phyloP scores from a whole-genome alignment of 2,329 filamentous ascomycete genomes.

The Ophiocordyceps camponoti-leonardi region DNA sequence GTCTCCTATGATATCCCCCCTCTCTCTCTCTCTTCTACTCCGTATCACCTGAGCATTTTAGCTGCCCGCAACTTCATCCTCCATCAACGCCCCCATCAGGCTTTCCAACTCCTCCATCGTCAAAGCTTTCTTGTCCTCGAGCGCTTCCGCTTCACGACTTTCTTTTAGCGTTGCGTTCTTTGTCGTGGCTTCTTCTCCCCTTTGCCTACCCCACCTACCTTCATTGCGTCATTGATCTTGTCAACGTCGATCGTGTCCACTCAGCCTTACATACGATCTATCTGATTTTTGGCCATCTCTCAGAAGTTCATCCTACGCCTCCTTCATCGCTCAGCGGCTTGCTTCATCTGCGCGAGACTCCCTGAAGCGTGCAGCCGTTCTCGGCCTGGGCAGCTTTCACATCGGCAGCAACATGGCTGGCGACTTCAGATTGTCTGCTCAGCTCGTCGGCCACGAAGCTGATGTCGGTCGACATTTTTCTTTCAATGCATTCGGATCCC shows the following conservation, averaged over 20 bases:
- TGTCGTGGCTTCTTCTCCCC: background rate
- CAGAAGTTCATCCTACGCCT: background rate
- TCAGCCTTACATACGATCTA: background rate
- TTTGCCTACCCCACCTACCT: background rate
- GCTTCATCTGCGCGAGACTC: background rate
- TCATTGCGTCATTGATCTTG: background rate
- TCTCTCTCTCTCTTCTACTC: background rate
- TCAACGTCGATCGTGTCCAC: background rate
- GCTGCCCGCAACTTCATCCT: no score
- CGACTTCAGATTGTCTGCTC: slow-evolving; percentile 86
- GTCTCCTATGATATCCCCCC: background rate
- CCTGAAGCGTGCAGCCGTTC: background rate
- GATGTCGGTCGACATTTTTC: slow-evolving; percentile 42
- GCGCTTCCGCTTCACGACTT: background rate
- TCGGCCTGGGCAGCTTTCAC: background rate
- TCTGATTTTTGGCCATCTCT: background rate
- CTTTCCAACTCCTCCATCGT: background rate
- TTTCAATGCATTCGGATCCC: background rate
- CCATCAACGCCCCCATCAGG: no score
- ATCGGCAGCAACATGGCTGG: slow-evolving; percentile 38
- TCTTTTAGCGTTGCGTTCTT: background rate
- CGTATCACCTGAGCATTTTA: background rate
- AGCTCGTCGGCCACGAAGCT: slow-evolving; percentile 75
- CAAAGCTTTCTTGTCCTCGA: background rate
- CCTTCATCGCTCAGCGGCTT: background rate